A percentile compares a stretch with the other conserved stretches of the same genome.
phyloP scores from a whole-genome alignment of 257 asterid genomes.

The Asclepias syriaca region DNA sequence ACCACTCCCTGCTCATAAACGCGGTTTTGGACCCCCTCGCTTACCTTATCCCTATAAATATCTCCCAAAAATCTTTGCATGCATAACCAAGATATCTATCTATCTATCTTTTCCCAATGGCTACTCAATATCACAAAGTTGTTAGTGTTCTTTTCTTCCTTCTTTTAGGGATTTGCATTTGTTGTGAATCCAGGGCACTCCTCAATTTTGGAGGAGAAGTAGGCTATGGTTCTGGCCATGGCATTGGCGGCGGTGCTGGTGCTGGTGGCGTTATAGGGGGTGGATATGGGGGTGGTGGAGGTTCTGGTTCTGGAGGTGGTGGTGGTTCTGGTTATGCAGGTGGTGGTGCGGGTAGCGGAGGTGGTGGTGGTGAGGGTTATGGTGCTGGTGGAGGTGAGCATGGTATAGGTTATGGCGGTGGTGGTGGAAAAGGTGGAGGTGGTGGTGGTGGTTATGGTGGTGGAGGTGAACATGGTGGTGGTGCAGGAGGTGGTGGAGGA shows the following conservation, averaged over 20 bases:
- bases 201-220: constrained; percentile 12
- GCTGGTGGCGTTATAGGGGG: constrained; percentile 10
- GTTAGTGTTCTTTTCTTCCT: constrained; percentile 5
- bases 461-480: constrained; percentile 32
- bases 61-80: not conserved
- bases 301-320: constrained; percentile 10
- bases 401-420: constrained; percentile 12
- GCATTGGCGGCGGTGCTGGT: constrained; percentile 11
- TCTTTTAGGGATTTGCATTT: not conserved
- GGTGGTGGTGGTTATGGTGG: constrained; percentile 25
- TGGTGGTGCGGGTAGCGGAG: constrained; percentile 12
- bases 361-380: constrained; percentile 19
- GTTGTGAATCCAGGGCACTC: constrained; percentile 8
- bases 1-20: constrained; percentile 2
- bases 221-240: constrained; percentile 17
- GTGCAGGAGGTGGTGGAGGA: constrained; percentile 31
- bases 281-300: constrained; percentile 19
- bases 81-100: not conserved
- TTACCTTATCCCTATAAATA: constrained; percentile 10
- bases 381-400: not conserved
- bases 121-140: not conserved
- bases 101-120: not conserved
- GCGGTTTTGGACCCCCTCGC: constrained; percentile 9
- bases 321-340: constrained; percentile 9
- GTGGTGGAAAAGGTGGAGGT: constrained; percentile 1